These are phyloP conservation scores for Umbellularia californica DNA, from an alignment of 164 flowering plant genomes.

Conservation along the genomic window DNA sequence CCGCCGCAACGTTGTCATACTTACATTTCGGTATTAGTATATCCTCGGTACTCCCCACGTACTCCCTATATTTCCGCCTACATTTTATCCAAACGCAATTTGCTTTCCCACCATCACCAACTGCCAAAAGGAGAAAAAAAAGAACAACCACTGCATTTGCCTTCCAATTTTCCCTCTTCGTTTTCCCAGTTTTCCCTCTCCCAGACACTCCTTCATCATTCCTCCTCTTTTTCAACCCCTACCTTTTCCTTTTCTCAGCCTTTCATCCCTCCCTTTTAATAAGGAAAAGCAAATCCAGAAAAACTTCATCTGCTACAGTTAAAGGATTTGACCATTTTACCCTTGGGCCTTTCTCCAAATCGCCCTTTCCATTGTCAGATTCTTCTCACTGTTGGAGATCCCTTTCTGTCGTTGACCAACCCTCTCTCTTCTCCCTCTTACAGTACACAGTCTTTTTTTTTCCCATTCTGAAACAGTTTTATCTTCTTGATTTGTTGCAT, in stretches of 20 bases:
- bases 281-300: background rate
- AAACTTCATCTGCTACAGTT: background rate
- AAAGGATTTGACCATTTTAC: background rate
- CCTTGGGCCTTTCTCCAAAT: background rate
- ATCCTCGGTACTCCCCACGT: background rate
- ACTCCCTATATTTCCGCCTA: background rate
- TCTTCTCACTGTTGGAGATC: background rate
- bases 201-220: slow-evolving; percentile 5
- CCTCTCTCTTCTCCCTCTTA: background rate
- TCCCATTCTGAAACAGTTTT: background rate
- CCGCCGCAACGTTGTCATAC: too few relatives aligned
- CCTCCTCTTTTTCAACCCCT: background rate
- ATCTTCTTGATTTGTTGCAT: background rate
- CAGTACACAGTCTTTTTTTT: background rate
- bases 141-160: background rate
- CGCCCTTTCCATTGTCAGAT: slow-evolving; percentile 1
- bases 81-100: background rate
- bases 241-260: background rate
- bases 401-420: background rate
- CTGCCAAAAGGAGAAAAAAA: background rate
- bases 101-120: background rate
- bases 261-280: background rate
- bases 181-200: background rate
- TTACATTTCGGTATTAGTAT: background rate
- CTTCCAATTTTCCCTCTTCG: background rate